Conservation (phyloP, 352 stramenopile genomes). For the Pythium guiyangense region DNA sequence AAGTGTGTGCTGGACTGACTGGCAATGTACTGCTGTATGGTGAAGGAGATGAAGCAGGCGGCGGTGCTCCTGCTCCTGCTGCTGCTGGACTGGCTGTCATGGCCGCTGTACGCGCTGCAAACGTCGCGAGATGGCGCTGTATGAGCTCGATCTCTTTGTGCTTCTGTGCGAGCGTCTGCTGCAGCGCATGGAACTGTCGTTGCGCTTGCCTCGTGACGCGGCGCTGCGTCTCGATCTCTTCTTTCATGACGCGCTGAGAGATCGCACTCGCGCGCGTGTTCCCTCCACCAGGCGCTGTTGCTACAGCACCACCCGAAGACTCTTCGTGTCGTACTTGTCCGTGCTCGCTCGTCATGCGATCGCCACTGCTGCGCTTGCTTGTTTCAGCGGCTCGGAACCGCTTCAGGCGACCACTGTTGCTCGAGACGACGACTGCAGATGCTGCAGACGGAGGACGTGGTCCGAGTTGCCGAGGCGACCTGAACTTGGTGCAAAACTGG, state of each 20-base stretch:
- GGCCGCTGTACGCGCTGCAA: conserved; percentile 10
- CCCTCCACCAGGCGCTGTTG: neutral
- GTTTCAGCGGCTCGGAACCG: neutral
- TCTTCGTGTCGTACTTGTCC: neutral
- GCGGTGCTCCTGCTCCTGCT: no score
- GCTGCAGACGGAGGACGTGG: conserved; percentile 7
- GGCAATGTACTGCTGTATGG: neutral
- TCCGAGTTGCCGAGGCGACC: conserved; percentile 1
- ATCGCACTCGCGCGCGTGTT: conserved; percentile 12
- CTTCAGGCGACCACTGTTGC: neutral
- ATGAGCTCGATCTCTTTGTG: conserved; percentile 34
- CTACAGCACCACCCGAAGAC: neutral
- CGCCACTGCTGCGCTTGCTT: neutral
- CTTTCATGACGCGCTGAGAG: conserved; percentile 33
- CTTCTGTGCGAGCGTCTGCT: conserved; percentile 22
- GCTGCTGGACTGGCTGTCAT: neutral
- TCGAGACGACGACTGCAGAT: neutral
- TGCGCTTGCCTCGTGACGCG: conserved; percentile 37
- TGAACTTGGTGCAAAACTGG: conserved; percentile 13
- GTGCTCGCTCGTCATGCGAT: neutral
- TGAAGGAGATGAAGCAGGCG: neutral
- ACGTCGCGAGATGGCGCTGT: conserved; percentile 27
- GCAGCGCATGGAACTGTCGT: conserved; percentile 36
- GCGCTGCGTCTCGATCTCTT: conserved; percentile 58
- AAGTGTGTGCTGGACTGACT: neutral